Evolutionary conservation across 208 protist genomes (phyloP), one percentile per base, ranked within the genome.

Genomic region (Naegleria gruberi): DNA sequence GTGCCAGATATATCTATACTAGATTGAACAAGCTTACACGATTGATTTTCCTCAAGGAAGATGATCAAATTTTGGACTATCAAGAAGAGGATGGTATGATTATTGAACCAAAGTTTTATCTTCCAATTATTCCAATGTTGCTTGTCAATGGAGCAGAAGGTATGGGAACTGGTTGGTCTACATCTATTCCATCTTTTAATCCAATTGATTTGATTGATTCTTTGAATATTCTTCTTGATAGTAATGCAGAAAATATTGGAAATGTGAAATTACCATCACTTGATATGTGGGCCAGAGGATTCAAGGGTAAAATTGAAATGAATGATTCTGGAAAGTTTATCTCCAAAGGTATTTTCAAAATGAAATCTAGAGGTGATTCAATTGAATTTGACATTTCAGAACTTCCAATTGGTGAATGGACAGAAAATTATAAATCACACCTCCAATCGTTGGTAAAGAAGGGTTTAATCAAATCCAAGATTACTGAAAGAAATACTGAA

Each of bases 111-210:
- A 95, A 97, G 81, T 99, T 94, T 93, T 99, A 99, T 93, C 94
- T 99, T 43, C 99, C 99, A 4, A 97, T 99, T 87, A 93, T 99
- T 87, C 99, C 99, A 10, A 96, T 99, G 92, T 95, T 99, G 34
- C 95, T 99, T 17, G 98, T 99, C 81, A 99, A 99, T 95, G 99
- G 99, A 43, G 92, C 94, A 23, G 95, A 98, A 17, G 99, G 99
- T 92, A 99, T 99, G 92, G 99, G 99, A 88, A 99, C 99, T 47
- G 99, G 99, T 83, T 99, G 98, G 95, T 95, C 95, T 34, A 96
- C 95, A 0, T 96, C 93, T 65, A 96, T 98, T 90, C 97, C 96
- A 4, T 93, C 96, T 0, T 97, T 98, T 92, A 98, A 99, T 93
- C 99, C 99, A 15, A 92, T 99, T n/a, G 95, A 98, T 90, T 93